phyloP scores from a whole-genome alignment of 441 rosid species.

The Mallotus japonicus region DNA sequence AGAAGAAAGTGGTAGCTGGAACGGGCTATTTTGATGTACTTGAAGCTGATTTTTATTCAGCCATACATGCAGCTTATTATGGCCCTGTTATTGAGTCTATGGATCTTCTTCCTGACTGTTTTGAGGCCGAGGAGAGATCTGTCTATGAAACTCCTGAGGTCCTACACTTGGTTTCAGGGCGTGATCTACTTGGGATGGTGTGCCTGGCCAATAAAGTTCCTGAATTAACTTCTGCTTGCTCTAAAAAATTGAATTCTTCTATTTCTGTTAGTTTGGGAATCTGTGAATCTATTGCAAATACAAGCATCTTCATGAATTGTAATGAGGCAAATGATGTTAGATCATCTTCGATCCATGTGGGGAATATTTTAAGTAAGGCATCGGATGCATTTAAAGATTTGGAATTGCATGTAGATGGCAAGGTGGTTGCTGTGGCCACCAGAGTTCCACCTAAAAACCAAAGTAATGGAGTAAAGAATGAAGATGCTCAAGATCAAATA shows the following conservation, averaged over 20 bases:
- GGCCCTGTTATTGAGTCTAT: constrained; percentile 76
- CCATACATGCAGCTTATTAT: constrained; percentile 69
- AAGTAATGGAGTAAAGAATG: constrained; percentile 31
- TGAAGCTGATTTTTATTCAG: constrained; percentile 85
- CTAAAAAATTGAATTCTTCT: constrained; percentile 43
- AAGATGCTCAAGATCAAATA: constrained; percentile 62
- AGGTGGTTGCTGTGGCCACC: constrained; percentile 71
- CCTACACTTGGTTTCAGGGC: constrained; percentile 88
- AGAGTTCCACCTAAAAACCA: constrained; percentile 63
- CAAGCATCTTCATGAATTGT: constrained; percentile 18
- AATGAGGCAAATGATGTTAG: constrained; percentile 31
- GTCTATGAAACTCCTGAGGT: constrained; percentile 66
- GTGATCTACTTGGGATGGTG: constrained; percentile 89
- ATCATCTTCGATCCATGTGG: constrained; percentile 33
- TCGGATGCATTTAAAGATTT: constrained; percentile 84
- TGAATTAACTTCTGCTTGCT: constrained; percentile 44
- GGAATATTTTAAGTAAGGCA: constrained; percentile 26
- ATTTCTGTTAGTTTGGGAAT: constrained; percentile 32
- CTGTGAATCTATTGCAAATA: constrained; percentile 32
- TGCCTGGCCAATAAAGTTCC: constrained; percentile 51
- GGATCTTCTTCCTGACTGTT: constrained; percentile 83
- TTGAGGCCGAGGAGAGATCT: constrained; percentile 98
- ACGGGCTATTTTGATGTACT: constrained; percentile 66
- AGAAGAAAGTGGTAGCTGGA: constrained; percentile 64
- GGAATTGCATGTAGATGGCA: constrained; percentile 76